Evolutionary conservation across 176 grass and related monocot species (phyloP).

Genomic region (Oryza meridionalis): DNA sequence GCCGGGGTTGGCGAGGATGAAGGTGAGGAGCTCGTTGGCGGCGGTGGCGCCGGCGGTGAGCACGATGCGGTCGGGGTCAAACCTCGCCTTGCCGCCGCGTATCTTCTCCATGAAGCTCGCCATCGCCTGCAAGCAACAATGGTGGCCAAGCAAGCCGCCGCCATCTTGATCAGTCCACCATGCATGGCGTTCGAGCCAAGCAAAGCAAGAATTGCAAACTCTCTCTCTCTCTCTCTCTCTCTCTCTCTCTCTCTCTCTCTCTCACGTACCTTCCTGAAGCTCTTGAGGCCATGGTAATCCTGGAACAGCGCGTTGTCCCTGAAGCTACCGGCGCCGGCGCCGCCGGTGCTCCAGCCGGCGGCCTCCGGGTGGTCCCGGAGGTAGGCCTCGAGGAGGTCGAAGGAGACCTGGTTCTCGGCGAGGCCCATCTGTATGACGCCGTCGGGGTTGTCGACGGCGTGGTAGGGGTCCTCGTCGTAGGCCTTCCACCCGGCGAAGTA

Average conservation of each 20-base stretch:
- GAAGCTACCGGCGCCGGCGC: conserved; percentile 43
- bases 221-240: too few species aligned
- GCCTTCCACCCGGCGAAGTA: conserved; percentile 95
- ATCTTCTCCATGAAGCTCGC: conserved; percentile 88
- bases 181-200: not conserved
- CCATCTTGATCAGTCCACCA: not conserved
- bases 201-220: not conserved
- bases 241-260: too few species aligned
- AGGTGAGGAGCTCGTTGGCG: conserved; percentile 82
- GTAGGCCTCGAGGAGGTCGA: conserved; percentile 83
- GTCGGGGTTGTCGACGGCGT: conserved; percentile 55
- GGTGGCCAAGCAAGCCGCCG: not conserved
- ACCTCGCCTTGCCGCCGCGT: conserved; percentile 65
- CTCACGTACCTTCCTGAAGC: conserved; percentile 63
- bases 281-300: conserved; percentile 84
- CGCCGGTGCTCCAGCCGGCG: conserved; percentile 39
- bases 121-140: conserved; percentile 70
- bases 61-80: conserved; percentile 75
- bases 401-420: conserved; percentile 92
- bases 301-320: conserved; percentile 94
- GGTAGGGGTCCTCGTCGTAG: conserved; percentile 80
- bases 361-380: conserved; percentile 66
- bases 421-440: conserved; percentile 96
- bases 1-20: conserved; percentile 75
- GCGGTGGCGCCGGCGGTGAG: conserved; percentile 89